Base-by-base conservation (phyloP, 495 filamentous ascomycete genomes). In the Penicillium waksmanii region DNA sequence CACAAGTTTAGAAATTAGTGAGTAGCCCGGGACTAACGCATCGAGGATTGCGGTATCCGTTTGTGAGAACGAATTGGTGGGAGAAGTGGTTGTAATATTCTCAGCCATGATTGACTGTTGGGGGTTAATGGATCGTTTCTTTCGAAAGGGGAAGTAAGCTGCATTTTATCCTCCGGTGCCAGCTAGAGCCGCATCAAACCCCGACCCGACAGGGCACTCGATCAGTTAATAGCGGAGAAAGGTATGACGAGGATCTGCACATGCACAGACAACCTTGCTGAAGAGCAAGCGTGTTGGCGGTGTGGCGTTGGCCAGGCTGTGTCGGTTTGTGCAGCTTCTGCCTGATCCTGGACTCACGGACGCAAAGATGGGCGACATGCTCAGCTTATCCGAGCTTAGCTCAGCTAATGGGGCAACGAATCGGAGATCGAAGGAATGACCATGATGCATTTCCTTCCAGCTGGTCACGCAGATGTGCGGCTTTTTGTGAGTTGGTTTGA, bases 11-110 rank as follows among this genome's bases (percentile, higher is more conserved):
- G 87, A 86, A 52, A 90, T 75, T 60, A 89, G 67, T 1, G 85
- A 80, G 70, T 90, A 92, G 15, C 89, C 90, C 0, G 90, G 90
- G 55, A 93, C 85, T 68, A 93, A 81, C 25, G 83, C 78, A 59
- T 93, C 89, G 15, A 93, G 78, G n/a, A 92, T 75, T n/a, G 64
- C 67, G 1, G 71, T 70, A 18, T 78, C 76, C 9, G 69, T 57
- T 1, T 65, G 56, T 3, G 57, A 61, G 11, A 66, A 49, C 17
- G 50, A 42, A 19, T 36, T 61, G 18, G 53, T 56, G 11, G 68
- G 66, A 3, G 69, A 65, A 18, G 5, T 19, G 3, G 68, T 63
- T 12, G 63, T 49, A 49, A 64, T 65, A 42, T 71, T 68, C 40
- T 42, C 64, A 25, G 62, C 55, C 58, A 73, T 76, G 60, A 47